Conservation (phyloP, 1,139 yeast species). For the Insectozyma bohioensis region DNA sequence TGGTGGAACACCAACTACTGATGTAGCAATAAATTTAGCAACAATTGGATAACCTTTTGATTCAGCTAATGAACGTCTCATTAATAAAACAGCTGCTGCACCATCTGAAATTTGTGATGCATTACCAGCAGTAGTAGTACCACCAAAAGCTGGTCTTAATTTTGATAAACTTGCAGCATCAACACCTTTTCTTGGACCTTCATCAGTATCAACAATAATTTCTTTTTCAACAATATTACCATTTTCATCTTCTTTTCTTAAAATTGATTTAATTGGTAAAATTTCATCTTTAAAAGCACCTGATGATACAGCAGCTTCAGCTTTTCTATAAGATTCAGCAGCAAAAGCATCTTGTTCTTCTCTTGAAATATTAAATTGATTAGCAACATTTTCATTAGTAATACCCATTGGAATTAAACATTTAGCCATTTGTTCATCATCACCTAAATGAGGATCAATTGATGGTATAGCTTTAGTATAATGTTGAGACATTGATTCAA, state of each 20-base stretch:
- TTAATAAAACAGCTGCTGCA: constrained; percentile 84
- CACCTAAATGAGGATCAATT: constrained; percentile 50
- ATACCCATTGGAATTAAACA: constrained; percentile 76
- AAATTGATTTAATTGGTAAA: constrained; percentile 64
- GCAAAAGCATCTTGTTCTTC: constrained; percentile 83
- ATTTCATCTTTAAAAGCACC: constrained; percentile 86
- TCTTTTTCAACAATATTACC: constrained; percentile 41
- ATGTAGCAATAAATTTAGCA: constrained; percentile 76
- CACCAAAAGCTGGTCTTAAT: constrained; percentile 88
- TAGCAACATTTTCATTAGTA: constrained; percentile 42
- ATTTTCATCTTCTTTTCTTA: constrained; percentile 52
- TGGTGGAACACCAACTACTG: constrained; percentile 89
- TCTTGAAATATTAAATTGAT: constrained; percentile 63
- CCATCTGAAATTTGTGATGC: constrained; percentile 96
- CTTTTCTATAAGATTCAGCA: constrained; percentile 79
- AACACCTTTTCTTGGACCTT: constrained; percentile 88
- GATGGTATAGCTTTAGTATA: constrained; percentile 71
- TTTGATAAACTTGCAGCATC: constrained; percentile 73
- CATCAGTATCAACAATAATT: constrained; percentile 67
- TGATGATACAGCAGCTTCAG: constrained; percentile 66
- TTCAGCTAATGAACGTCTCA: constrained; percentile 87
- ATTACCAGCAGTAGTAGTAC: constrained; percentile 92
- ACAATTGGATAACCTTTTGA: constrained; percentile 61
- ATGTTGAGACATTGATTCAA: constrained; percentile 85
- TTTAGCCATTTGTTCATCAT: constrained; percentile 30